Conservation (phyloP, 352 stramenopile genomes). For the Phytophthora colocasiae region DNA sequence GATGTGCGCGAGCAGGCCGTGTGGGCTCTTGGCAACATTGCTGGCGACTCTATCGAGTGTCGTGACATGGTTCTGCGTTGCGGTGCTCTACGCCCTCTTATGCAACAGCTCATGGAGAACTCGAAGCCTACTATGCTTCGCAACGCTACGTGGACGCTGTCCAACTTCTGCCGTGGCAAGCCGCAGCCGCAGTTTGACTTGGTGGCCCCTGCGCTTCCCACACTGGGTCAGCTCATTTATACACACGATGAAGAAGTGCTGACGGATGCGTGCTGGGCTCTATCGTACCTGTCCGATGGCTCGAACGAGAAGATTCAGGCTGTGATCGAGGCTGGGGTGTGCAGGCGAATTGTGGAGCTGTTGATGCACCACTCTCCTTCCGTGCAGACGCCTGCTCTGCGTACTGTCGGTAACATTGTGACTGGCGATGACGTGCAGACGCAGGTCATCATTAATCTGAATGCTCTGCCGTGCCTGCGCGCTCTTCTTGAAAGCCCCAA, state of each 20-base stretch:
- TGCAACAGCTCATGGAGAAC: slow-evolving; percentile 95
- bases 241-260: slow-evolving; percentile 98
- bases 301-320: slow-evolving; percentile 99
- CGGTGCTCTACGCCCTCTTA: slow-evolving; percentile 94
- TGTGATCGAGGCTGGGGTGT: slow-evolving; percentile 98
- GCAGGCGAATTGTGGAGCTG: slow-evolving; percentile 96
- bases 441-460: slow-evolving; percentile 99
- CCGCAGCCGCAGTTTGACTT: slow-evolving; percentile 76
- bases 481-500: slow-evolving; percentile 95
- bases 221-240: slow-evolving; percentile 97
- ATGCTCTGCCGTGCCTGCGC: slow-evolving; percentile 96
- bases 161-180: slow-evolving; percentile 97
- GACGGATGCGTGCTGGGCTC: slow-evolving; percentile 99
- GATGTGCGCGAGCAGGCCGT: slow-evolving; percentile 97
- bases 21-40: slow-evolving; percentile 99
- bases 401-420: slow-evolving; percentile 98
- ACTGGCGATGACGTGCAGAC: slow-evolving; percentile 99
- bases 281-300: slow-evolving; percentile 98
- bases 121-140: slow-evolving; percentile 97
- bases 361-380: slow-evolving; percentile 85
- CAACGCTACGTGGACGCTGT: slow-evolving; percentile 99
- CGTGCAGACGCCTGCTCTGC: slow-evolving; percentile 85
- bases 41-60: slow-evolving; percentile 97
- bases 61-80: slow-evolving; percentile 95
- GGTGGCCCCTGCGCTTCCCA: slow-evolving; percentile 95